Percentiles rank a stretch among this genome's conserved stretches.
These are phyloP conservation scores for Pouteria glomerata DNA, from an alignment of 148 eudicot genomes.

Conservation along the genomic window DNA sequence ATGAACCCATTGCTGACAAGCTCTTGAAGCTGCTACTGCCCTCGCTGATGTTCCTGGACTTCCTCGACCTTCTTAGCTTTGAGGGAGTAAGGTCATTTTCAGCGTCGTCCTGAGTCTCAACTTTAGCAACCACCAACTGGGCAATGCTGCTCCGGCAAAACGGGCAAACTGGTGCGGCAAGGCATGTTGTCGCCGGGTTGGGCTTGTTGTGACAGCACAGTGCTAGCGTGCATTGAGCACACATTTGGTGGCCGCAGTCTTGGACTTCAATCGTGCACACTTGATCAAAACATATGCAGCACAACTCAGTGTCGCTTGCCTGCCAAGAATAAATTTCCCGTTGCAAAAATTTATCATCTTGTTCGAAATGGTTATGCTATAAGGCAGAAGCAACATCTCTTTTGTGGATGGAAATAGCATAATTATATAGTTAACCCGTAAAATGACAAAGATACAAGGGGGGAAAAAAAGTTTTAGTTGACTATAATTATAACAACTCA, in stretches of 20 bases:
- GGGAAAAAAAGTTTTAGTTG: not conserved
- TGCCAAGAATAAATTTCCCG: constrained; percentile 20
- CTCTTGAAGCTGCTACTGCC: constrained; percentile 98
- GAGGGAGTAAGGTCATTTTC: constrained; percentile 40
- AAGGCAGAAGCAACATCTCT: not conserved
- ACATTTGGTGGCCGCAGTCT: constrained; percentile 95
- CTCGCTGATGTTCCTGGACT: constrained; percentile 64
- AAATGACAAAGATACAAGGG: not conserved
- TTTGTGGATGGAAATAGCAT: not conserved
- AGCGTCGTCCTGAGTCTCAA: constrained; percentile 19
- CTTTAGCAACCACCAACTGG: constrained; percentile 56
- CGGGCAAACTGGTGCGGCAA: constrained; percentile 81
- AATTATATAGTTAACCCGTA: not conserved
- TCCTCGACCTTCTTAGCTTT: constrained; percentile 52
- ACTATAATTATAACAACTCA: not conserved
- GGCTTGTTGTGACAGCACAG: constrained; percentile 97
- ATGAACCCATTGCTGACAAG: constrained; percentile 54
- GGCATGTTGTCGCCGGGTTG: constrained; percentile 59
- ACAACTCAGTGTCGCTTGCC: constrained; percentile 76
- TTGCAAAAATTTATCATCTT: not conserved
- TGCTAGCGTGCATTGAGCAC: constrained; percentile 90
- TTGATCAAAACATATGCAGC: constrained; percentile 98
- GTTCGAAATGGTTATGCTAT: not conserved
- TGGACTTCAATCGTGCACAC: constrained; percentile 88
- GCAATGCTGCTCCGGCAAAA: constrained; percentile 88